Evolutionary conservation across 768 basidiomycete species (phyloP).

Genomic region (Wakefieldia striispora): DNA sequence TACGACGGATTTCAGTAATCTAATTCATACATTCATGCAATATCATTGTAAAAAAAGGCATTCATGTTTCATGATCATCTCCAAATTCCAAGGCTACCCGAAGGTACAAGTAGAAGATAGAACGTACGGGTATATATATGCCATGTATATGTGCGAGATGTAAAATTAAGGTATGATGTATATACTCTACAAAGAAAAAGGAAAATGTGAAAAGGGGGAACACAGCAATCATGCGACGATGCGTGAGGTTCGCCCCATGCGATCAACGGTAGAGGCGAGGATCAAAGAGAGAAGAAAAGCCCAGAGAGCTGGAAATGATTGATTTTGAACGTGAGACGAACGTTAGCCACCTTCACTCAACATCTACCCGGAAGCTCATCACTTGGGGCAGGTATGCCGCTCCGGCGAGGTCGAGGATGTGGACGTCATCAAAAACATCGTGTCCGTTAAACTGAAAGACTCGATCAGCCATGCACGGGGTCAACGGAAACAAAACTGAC

Average conservation of each 20-base stretch:
- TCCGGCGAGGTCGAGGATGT: conserved; percentile 82
- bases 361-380: conserved; percentile 67
- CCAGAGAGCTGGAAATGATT: not conserved
- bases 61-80: not conserved
- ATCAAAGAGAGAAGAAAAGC: not conserved
- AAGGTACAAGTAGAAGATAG: conserved; percentile 8
- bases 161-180: conserved; percentile 36
- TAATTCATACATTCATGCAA: conserved; percentile 6
- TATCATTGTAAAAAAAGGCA: not conserved
- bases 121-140: conserved; percentile 28
- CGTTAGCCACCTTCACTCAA: conserved; percentile 17
- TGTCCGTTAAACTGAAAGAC: conserved; percentile 65
- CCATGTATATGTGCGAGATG: conserved; percentile 20
- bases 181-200: conserved; percentile 40
- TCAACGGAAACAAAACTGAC: conserved; percentile 17
- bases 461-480: not conserved
- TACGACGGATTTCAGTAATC: conserved; percentile 32
- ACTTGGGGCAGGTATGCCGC: conserved; percentile 90
- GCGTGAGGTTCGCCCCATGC: conserved; percentile 2
- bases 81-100: no score
- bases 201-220: conserved; percentile 27
- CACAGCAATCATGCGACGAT: conserved; percentile 9
- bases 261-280: conserved; percentile 17
- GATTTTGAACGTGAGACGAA: not conserved
- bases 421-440: conserved; percentile 81